These are phyloP conservation scores for Protea cynaroides DNA, from an alignment of 164 flowering plant genomes.

Conservation along the genomic window DNA sequence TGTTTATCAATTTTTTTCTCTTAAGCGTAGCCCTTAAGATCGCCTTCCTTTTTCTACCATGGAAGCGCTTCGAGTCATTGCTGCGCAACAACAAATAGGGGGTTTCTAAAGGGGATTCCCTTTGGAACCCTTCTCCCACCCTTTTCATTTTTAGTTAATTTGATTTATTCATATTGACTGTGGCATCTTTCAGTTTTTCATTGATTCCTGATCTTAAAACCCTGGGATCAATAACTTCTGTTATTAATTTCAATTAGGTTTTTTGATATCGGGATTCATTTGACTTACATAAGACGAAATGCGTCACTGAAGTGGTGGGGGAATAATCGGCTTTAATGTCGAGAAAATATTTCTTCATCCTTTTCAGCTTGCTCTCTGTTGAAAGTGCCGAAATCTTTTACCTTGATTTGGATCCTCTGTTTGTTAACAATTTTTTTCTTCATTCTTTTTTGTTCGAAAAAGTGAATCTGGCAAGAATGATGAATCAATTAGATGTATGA, in stretches of 20 bases:
- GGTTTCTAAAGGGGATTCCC: constrained; percentile 17
- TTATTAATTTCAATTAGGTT: not conserved
- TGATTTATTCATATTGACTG: no score
- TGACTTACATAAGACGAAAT: not conserved
- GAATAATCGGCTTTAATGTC: not conserved
- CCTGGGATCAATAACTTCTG: not conserved
- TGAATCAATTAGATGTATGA: constrained; percentile 65
- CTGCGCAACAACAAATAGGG: constrained; percentile 10
- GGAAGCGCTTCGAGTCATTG: constrained; percentile 27
- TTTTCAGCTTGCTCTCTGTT: not conserved
- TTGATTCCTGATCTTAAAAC: not conserved
- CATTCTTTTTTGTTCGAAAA: no score
- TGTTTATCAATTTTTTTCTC: not conserved
- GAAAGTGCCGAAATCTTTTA: no score
- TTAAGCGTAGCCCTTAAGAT: constrained; percentile 22
- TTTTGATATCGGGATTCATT: not conserved
- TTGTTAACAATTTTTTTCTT: no score
- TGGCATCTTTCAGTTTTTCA: no score
- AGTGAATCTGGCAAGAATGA: constrained; percentile 33
- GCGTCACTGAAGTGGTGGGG: constrained; percentile 1
- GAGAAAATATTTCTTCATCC: not conserved
- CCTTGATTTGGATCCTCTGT: no score
- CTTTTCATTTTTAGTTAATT: not conserved
- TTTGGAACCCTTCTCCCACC: constrained; percentile 9
- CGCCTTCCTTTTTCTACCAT: constrained; percentile 17